Evolutionary conservation across 345 rosid species (phyloP), one percentile per base, ranked within the genome.

Genomic region (Eucalyptus decipiens): DNA sequence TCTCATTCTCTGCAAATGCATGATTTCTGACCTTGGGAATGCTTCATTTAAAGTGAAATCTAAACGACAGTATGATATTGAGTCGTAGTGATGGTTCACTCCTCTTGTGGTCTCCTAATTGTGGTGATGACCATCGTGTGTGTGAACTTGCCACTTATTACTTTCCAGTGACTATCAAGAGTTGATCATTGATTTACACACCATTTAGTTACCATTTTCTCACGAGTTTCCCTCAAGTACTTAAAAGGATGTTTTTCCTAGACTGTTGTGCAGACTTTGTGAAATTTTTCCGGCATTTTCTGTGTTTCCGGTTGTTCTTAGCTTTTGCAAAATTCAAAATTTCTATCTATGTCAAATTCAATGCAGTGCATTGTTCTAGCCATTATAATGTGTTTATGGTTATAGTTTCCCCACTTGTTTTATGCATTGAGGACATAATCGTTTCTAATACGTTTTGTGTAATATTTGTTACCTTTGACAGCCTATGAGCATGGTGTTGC

Each of bases 401-500:
- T 86, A 30, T 52, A 21, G 83, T 76, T 76, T 76, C 83, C 83
- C 47, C 28, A 76, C 47, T 69, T 69, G 47, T 76, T 43, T 37
- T 76, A 21, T 37, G 42, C 16, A 21, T 76, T 76, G 83, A 37
- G 83, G 83, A 76, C 47, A 76, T 76, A 76, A 76, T 76, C 13
- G 47, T 76, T 76, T 37, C 45, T 72, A 37, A 37, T 37, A 37
- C 5, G 28, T 37, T 37, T 37, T 72, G 28, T 47, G 1, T 76
- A 40, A 76, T 76, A 37, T 76, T 37, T 23, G 15, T 37, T 76
- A 28, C 54, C 50, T 42, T 88, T 89, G 80, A 90, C 96, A 98
- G 99, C 99, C 99, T 60, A 97, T 98, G 99, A 98, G 99, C 94
- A 97, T 98, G 99, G 99, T 98, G 89, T 92, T 98, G 89, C 99